A percentile compares a stretch with the other conserved stretches of the same genome.
phyloP scores from a whole-genome alignment of 768 basidiomycete species.

The Suillus placidus region DNA sequence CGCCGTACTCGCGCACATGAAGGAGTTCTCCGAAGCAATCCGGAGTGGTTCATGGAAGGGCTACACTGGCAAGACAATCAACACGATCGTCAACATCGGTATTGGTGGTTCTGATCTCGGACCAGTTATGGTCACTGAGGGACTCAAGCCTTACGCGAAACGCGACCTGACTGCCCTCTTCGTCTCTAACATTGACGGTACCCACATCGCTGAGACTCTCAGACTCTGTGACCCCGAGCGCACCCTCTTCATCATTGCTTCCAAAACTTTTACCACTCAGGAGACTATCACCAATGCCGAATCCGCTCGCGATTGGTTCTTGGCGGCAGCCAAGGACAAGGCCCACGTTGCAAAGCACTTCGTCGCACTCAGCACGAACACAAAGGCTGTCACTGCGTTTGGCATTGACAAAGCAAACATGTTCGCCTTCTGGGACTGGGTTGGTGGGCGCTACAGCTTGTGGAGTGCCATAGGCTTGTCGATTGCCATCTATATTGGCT shows the following conservation, averaged over 20 bases:
- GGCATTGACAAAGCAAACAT: constrained; percentile 92
- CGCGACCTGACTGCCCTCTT: constrained; percentile 87
- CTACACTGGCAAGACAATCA: constrained; percentile 94
- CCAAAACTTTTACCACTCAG: constrained; percentile 99
- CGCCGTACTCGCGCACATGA: constrained; percentile 87
- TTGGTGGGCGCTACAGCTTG: constrained; percentile 96
- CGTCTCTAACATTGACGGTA: constrained; percentile 98
- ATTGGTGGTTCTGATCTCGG: constrained; percentile 98
- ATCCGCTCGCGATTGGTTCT: constrained; percentile 94
- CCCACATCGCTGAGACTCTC: constrained; percentile 90
- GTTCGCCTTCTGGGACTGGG: constrained; percentile 99
- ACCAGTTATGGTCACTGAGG: constrained; percentile 99
- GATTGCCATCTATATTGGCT: constrained; percentile 92
- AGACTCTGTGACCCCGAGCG: constrained; percentile 83
- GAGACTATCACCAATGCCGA: constrained; percentile 99
- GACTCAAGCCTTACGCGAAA: constrained; percentile 90
- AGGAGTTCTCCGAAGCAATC: constrained; percentile 82
- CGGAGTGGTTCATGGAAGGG: constrained; percentile 93
- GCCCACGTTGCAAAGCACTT: constrained; percentile 98
- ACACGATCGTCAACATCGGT: constrained; percentile 96
- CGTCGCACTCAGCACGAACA: constrained; percentile 97
- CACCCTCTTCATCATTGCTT: constrained; percentile 97
- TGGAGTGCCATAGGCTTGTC: constrained; percentile 98
- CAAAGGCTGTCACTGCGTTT: constrained; percentile 88
- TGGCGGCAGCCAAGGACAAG: constrained; percentile 78